Base-by-base conservation (phyloP, 345 rosid genomes). In the Hypericum androsaemum region DNA sequence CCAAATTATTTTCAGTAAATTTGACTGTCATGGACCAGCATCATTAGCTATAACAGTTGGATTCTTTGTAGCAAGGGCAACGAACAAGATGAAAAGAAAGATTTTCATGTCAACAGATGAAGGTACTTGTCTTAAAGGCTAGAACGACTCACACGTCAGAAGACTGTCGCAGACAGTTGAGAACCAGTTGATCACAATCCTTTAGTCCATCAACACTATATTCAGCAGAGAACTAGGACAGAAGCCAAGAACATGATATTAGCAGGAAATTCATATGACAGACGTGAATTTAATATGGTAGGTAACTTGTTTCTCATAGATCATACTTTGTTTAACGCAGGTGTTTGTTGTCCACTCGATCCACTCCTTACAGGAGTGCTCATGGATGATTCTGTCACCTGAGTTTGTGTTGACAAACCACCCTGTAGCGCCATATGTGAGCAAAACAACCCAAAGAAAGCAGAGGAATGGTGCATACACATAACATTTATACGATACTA, bases 81-180 rank as follows among this genome's bases (percentile, higher is more conserved):
- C 8, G 8, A 9, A 15, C 35, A 7, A 3, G 7, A 56, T 8
- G 37, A 37, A 47, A 5, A 8, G 38, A 54, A 22, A 22, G 32
- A 22, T 22, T 22, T 22, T 4, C 32, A 22, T 1, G 32, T 22
- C 32, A 22, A 22, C 32, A 22, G 32, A 22, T 22, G 32, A 22
- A 22, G 32, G 32, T 4, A 22, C 32, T 22, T 22, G 32, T 22
- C 4, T n/a, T 12, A 12, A 46, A 45, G 5, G 17, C 36, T 36
- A 60, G 13, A 43, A 16, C 7, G 60, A 74, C 98, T 82, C 62
- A 82, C 96, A 69, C 73, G 82, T 71, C 73, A 52, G 84, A 61
- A 39, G 81, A 80, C 56, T 82, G 89, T 74, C 74, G 88, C 54
- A 87, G 82, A 68, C 69, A 82, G 61, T 82, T 86, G 42, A 87